A percentile compares a stretch with the other conserved stretches of the same genome.
Evolutionary conservation across 768 basidiomycete species (phyloP).

Genomic region (Cyclocybe aegerita): DNA sequence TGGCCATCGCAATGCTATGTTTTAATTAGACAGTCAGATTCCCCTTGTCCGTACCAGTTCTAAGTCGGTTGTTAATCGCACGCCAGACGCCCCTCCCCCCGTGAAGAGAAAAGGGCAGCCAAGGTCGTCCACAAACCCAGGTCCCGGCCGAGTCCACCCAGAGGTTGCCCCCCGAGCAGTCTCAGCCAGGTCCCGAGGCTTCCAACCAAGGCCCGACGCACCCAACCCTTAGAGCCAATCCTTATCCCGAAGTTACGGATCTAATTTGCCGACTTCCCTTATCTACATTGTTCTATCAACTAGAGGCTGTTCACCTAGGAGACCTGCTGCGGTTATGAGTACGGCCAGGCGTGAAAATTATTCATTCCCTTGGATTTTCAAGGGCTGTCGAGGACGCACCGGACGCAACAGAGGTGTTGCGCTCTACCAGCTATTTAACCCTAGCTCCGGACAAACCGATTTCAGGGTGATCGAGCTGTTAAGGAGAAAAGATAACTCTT

Average conservation of each 20-base stretch:
- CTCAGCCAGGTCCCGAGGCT: conserved; percentile 29
- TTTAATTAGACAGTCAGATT: conserved; percentile 86
- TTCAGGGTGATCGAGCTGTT: conserved; percentile 72
- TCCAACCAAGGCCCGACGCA: conserved; percentile 32
- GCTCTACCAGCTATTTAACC: conserved; percentile 74
- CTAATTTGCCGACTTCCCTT: conserved; percentile 46
- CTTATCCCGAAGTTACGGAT: neutral
- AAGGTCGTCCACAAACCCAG: conserved; percentile 25
- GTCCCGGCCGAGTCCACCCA: conserved; percentile 28
- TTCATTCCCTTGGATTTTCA: conserved; percentile 77
- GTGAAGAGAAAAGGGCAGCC: conserved; percentile 17
- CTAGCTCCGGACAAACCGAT: conserved; percentile 74
- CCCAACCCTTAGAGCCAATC: conserved; percentile 31
- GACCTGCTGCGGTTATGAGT: conserved; percentile 81
- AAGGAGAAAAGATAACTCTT: conserved; percentile 82
- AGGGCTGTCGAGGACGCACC: conserved; percentile 69
- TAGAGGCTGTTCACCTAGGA: conserved; percentile 83
- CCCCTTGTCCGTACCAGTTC: conserved; percentile 66
- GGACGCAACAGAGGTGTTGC: conserved; percentile 69
- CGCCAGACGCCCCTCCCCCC: conserved; percentile 17
- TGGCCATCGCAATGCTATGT: conserved; percentile 79
- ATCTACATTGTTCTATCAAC: conserved; percentile 80
- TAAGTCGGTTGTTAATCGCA: conserved; percentile 20
- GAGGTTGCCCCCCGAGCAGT: conserved; percentile 31
- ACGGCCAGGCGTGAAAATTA: conserved; percentile 70